Base-by-base conservation (phyloP, 169 alveolate genomes). In the Theileria annulata region DNA sequence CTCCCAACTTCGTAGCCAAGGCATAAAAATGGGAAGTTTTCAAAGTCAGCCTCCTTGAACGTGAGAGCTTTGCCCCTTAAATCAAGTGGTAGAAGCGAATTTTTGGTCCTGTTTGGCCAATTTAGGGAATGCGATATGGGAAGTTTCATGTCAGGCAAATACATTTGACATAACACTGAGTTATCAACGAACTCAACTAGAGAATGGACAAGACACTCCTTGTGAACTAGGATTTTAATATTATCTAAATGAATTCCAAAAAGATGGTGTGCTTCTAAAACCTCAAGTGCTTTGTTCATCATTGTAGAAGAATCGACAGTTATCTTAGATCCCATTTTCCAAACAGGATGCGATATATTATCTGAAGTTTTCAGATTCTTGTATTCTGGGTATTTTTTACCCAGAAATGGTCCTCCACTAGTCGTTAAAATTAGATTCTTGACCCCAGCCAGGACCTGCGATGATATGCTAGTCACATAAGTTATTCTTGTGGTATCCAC, bases 271-370 rank as follows among this genome's bases (percentile, higher is more conserved):
- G 96, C 95, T 67, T 92, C 96, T 12, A 93, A 86, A 13, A 93
- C 95, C 76, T 93, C 96, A 51, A 93, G 73, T 12, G 96, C 96
- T 58, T 93, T 93, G 79, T 93, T 93, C 96, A 93, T 93, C 93
- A 93, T 79, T 0, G 96, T 93, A 17, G 96, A 94, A 10, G 96
- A 92, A 74, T 93, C 96, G 17, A 93, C 85, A 27, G 95, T 91
- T 35, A 93, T 93, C 86, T 93, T 93, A 19, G 94, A 87, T 3
- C 96, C 96, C 96, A 93, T 93, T 33, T 76, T 62, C 96, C 96
- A 93, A 37, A 89, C 93, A 1, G 96, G 96, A 77, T 93, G 96
- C 66, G 60, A 66, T 21, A 91, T 68, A 1, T 88, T 90, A 48
- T 90, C 88, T 59, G 6, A 64, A 9, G 86, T 54, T 3, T 85